Evolutionary conservation across 2,329 filamentous ascomycete genomes (phyloP).

Genomic region (Chaetomium sp.): DNA sequence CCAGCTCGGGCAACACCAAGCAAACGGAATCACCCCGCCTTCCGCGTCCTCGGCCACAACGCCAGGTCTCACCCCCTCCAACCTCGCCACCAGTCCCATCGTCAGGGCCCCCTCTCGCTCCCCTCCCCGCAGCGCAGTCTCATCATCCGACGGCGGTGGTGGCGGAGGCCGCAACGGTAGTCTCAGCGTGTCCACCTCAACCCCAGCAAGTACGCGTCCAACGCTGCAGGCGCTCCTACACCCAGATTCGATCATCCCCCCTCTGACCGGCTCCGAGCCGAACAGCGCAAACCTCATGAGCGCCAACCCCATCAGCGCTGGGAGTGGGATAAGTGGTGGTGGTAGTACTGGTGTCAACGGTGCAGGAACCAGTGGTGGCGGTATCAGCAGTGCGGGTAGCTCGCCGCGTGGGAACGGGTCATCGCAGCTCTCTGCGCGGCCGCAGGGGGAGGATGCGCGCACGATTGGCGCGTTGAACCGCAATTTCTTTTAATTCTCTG

Average conservation of each 20-base stretch:
- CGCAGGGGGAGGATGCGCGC: constrained; percentile 22
- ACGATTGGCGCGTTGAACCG: constrained; percentile 21
- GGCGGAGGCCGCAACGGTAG: neutral
- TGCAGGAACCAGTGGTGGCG: neutral
- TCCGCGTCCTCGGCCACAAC: neutral
- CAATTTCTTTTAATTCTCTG: constrained; percentile 11
- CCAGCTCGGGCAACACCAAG: neutral
- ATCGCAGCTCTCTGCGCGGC: neutral
- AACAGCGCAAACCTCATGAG: constrained; percentile 38
- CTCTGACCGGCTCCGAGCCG: constrained; percentile 37
- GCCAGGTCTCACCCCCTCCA: neutral
- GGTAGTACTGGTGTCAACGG: neutral
- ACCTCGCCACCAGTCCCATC: constrained; percentile 33
- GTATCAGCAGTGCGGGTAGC: constrained; percentile 36
- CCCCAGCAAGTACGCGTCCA: constrained; percentile 15
- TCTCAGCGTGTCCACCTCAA: neutral
- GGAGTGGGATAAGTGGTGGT: neutral
- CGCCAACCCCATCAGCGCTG: constrained; percentile 15
- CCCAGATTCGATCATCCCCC: constrained; percentile 30
- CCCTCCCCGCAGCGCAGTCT: constrained; percentile 36
- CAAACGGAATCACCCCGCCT: neutral
- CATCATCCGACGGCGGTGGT: neutral
- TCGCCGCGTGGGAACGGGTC: constrained; percentile 37
- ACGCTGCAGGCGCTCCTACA: constrained; percentile 43
- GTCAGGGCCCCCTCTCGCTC: constrained; percentile 43